phyloP scores from a whole-genome alignment of 441 rosid species.

The Monsonia emarginata region DNA sequence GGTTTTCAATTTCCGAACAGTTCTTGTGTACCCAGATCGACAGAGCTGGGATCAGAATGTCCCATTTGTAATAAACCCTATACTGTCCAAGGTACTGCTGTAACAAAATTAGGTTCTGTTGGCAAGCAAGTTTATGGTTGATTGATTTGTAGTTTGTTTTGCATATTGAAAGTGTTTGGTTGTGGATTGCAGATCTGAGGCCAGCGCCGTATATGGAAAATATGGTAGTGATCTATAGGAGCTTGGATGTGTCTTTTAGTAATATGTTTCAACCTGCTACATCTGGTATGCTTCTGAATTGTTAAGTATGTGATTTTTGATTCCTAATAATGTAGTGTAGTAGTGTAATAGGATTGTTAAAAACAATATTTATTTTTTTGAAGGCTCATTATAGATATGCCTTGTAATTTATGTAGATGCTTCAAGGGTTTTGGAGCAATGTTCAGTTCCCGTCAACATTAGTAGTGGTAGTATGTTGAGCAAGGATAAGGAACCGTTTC shows the following conservation, averaged over 20 bases:
- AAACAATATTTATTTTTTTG: not conserved
- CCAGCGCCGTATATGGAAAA: constrained; percentile 43
- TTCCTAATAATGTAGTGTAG: not conserved
- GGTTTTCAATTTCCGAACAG: constrained; percentile 27
- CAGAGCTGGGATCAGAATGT: constrained; percentile 34
- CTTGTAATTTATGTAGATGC: constrained; percentile 17
- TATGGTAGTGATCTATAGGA: constrained; percentile 52
- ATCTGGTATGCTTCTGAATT: constrained; percentile 18
- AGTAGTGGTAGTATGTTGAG: not conserved
- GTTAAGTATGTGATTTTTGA: not conserved
- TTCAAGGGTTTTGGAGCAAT: constrained; percentile 11
- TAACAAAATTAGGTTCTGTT: not conserved
- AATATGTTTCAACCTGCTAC: constrained; percentile 26
- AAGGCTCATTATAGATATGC: not conserved
- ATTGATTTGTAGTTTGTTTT: not conserved
- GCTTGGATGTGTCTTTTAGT: constrained; percentile 43
- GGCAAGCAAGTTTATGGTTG: not conserved
- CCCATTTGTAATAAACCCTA: constrained; percentile 41
- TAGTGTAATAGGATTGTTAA: not conserved
- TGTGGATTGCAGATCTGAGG: constrained; percentile 42
- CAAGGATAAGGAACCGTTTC: not conserved
- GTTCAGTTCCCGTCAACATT: not conserved
- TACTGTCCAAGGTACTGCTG: constrained; percentile 29
- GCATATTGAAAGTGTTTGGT: not conserved
- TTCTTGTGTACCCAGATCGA: constrained; percentile 33